Conservation (phyloP, 306 rosid genomes). For the Fagus sylvatica region DNA sequence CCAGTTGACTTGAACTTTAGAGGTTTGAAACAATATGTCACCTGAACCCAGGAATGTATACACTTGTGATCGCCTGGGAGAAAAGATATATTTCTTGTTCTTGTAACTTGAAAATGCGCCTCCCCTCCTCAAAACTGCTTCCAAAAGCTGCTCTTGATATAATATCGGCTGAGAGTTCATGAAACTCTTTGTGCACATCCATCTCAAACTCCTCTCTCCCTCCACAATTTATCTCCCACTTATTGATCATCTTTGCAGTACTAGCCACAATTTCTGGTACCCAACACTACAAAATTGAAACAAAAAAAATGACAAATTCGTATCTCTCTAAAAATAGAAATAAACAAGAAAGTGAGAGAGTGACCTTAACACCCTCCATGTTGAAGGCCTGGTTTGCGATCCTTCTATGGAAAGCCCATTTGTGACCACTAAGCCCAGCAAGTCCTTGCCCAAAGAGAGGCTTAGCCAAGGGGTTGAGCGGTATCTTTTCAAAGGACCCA, state of each 20-base stretch:
- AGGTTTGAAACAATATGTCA: constrained; percentile 18
- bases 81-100: constrained; percentile 61
- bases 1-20: not conserved
- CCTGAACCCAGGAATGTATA: constrained; percentile 85
- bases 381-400: constrained; percentile 60
- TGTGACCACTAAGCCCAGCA: constrained; percentile 44
- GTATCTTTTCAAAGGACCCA: constrained; percentile 34
- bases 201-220: constrained; percentile 60
- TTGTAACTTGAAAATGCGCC: constrained; percentile 61
- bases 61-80: constrained; percentile 42
- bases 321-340: too few relatives aligned
- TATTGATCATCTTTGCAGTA: constrained; percentile 46
- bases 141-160: constrained; percentile 80
- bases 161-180: constrained; percentile 56
- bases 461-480: constrained; percentile 41
- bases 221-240: constrained; percentile 55
- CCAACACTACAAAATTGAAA: constrained; percentile 47
- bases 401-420: constrained; percentile 57
- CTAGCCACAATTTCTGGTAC: constrained; percentile 67
- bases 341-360: too few relatives aligned
- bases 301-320: too few relatives aligned
- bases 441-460: constrained; percentile 64
- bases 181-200: constrained; percentile 57
- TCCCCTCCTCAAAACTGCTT: constrained; percentile 71
- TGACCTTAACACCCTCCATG: constrained; percentile 59